A percentile compares a stretch with the other conserved stretches of the same genome.
phyloP scores from a whole-genome alignment of 2,329 filamentous ascomycete species.

The Metarhizium rileyi region DNA sequence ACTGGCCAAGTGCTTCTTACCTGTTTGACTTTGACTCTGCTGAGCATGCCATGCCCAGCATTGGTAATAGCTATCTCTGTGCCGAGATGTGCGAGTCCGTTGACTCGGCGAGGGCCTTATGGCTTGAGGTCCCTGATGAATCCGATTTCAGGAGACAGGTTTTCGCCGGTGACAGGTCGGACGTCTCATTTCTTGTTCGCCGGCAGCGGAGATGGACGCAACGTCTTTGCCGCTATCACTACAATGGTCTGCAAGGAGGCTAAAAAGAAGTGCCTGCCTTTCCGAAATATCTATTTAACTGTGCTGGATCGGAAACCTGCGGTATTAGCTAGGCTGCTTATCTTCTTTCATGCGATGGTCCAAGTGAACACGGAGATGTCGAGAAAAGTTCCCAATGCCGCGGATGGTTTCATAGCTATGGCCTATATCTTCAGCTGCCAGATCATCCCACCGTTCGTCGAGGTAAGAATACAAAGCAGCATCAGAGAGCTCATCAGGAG shows the following conservation, averaged over 20 bases:
- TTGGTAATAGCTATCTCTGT: background rate
- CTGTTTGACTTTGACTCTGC: background rate
- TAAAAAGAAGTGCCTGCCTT: background rate
- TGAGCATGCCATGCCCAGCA: background rate
- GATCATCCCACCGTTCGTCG: conserved; percentile 11
- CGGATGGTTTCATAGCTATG: conserved; percentile 10
- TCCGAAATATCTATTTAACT: conserved; percentile 12
- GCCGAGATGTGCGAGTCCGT: background rate
- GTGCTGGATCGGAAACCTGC: conserved; percentile 15
- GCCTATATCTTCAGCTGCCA: conserved; percentile 13
- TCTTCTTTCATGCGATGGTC: conserved; percentile 12
- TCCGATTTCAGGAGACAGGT: background rate
- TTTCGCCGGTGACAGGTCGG: background rate
- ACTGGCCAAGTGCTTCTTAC: background rate
- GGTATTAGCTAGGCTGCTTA: conserved; percentile 13
- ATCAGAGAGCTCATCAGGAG: conserved; percentile 10
- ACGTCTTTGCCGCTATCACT: conserved; percentile 12
- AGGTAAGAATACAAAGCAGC: conserved; percentile 9
- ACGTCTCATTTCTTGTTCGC: conserved; percentile 14
- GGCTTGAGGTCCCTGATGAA: background rate
- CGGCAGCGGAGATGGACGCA: conserved; percentile 15
- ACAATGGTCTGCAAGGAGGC: background rate
- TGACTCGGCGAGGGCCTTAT: background rate
- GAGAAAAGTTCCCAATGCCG: background rate
- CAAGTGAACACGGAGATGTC: background rate